Evolutionary conservation across 108 stramenopile species (phyloP).

Genomic region (Fistulifera pelliculosa): DNA sequence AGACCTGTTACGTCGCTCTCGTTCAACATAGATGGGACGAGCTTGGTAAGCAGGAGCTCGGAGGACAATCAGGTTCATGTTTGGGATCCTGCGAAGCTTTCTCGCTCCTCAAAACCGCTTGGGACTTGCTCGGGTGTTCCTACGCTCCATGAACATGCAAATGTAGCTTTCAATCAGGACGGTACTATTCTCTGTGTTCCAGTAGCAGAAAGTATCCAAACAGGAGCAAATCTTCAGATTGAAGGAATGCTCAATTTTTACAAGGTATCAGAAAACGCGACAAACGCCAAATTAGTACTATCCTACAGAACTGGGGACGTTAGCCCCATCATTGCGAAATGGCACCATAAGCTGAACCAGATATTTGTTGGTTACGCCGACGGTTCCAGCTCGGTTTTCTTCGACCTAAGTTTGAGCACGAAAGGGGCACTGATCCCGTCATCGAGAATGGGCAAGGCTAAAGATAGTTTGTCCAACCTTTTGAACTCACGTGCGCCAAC

Average conservation of each 20-base stretch:
- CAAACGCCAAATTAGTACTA: constrained; percentile 2
- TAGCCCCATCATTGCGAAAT: constrained; percentile 43
- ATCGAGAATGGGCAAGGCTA: constrained; percentile 26
- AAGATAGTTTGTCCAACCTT: constrained; percentile 64
- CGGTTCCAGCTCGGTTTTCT: constrained; percentile 51
- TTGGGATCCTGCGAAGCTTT: constrained; percentile 43
- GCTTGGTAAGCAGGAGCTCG: constrained; percentile 47
- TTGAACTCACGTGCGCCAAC: constrained; percentile 61
- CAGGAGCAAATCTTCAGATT: constrained; percentile 3
- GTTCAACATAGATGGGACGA: constrained; percentile 36
- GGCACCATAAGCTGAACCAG: constrained; percentile 80
- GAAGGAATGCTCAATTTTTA: constrained; percentile 27
- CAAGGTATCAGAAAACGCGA: constrained; percentile 3
- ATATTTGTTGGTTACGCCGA: constrained; percentile 58
- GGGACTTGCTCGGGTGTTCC: constrained; percentile 33
- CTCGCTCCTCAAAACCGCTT: constrained; percentile 18
- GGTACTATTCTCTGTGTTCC: constrained; percentile 55
- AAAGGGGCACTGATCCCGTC: constrained; percentile 64
- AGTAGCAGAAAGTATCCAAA: constrained; percentile 17
- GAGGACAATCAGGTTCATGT: constrained; percentile 43
- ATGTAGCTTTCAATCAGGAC: constrained; percentile 59
- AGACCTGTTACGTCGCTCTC: constrained; percentile 34
- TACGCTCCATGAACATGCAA: constrained; percentile 32
- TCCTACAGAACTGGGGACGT: constrained; percentile 3
- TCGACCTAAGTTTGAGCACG: constrained; percentile 36